Evolutionary conservation across 2,329 filamentous ascomycete genomes (phyloP).

Genomic region (Penicillium sp.): DNA sequence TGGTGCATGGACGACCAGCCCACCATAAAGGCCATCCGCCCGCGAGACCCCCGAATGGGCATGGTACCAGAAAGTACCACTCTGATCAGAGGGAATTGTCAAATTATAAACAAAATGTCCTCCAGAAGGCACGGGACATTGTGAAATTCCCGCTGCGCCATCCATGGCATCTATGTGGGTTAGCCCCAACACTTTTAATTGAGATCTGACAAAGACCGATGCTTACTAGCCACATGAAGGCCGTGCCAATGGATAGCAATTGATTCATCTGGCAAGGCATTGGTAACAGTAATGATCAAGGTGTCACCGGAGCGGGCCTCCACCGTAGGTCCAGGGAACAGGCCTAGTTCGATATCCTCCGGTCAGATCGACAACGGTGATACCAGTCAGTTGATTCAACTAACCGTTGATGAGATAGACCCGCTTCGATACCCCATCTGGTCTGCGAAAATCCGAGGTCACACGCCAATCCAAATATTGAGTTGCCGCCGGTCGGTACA

Average conservation of each 20-base stretch:
- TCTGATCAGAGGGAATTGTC: slow-evolving; percentile 38
- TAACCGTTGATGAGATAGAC: slow-evolving; percentile 52
- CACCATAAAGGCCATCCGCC: slow-evolving; percentile 50
- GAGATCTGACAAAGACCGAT: not conserved
- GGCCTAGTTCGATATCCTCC: slow-evolving; percentile 21
- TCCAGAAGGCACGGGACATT: slow-evolving; percentile 65
- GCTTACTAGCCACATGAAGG: slow-evolving; percentile 41
- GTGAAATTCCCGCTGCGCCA: slow-evolving; percentile 63
- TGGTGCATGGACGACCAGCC: slow-evolving; percentile 47
- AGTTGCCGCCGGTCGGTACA: slow-evolving; percentile 34
- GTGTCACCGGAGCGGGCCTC: slow-evolving; percentile 50
- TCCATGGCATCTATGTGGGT: slow-evolving; percentile 56
- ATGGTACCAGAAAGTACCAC: slow-evolving; percentile 52
- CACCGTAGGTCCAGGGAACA: slow-evolving; percentile 51
- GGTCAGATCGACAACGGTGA: not conserved
- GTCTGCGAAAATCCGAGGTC: slow-evolving; percentile 38
- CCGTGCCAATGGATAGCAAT: slow-evolving; percentile 51
- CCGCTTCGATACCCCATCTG: slow-evolving; percentile 52
- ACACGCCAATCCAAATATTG: slow-evolving; percentile 44
- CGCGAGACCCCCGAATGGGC: slow-evolving; percentile 45
- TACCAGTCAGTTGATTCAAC: not conserved
- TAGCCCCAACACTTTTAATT: not conserved
- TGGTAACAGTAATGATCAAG: slow-evolving; percentile 45
- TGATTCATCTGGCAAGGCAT: slow-evolving; percentile 40
- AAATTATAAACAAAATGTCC: slow-evolving; percentile 45